Base-by-base conservation (phyloP, 768 basidiomycete species). In the Crassisporium funariophilum region DNA sequence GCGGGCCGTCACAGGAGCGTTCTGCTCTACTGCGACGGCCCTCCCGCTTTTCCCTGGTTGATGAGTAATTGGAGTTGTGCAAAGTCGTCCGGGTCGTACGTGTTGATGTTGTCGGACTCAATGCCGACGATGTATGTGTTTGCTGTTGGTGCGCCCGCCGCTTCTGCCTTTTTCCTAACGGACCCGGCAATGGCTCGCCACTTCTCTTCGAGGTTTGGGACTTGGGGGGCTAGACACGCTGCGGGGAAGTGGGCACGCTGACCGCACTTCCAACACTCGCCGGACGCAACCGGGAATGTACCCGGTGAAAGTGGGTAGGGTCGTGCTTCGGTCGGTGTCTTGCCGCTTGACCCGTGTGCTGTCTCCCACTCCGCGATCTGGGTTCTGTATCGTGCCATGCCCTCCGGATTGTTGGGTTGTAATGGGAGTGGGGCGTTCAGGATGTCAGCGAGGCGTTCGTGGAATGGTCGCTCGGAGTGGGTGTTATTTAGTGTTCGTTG, bases 31-130 rank as follows among this genome's bases (percentile, higher is more conserved):
- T 27, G 42, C 40, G 57, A 53, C 53, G 50, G 41, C 59, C 62
- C 63, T 37, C 41, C 49, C 37, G 19, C 58, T 23, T 57, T 59
- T 52, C 58, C 60, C 52, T 57, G 51, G 9, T 24, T 27, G 8
- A 29, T 13, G 7, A 29, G 13, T 29, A 7, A 13, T 13, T 29
- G 27, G 27, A 29, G 27, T 7, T 29, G 27, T 13, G 7, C 27
- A 13, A 29, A 13, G 7, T 29, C 27, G 13, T 29, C 27, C 13
- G 27, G 8, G 13, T 29, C 27, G 13, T 29, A 29, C 13, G 27
- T 13, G 7, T 29, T 7, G 27, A 29, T 13, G 8, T 29, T 13
- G 27, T 29, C 27, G 8, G 27, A 7, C 8, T 7, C 13, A 7
- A 29, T 29, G 8, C 7, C 13, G 27, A 7, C 13, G 27, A 29